Evolutionary conservation across 495 filamentous ascomycete species (phyloP), one percentile per base, ranked within the genome.

Genomic region (Neurospora sp.): DNA sequence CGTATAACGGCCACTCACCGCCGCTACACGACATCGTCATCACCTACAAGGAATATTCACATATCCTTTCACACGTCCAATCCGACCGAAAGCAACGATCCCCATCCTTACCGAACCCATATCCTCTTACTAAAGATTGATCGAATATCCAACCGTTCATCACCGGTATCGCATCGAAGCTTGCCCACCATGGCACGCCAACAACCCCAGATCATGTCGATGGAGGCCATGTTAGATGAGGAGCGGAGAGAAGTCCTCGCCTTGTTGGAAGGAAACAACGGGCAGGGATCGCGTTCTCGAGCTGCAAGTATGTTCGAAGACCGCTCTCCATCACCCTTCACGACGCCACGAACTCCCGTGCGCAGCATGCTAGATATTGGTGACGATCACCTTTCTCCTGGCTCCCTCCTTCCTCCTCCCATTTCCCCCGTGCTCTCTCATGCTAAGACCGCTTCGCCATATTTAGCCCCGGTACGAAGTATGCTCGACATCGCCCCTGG

Each of bases 141-240:
- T 65, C 53, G 27, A 65, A 65, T 35, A 65, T 18, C 2, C 53
- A 16, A 2, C 53, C 0, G n/a, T 27, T 7, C 27, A 18, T 35
- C 27, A 35, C 27, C 53, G 53, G 7, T 65, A 35, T 37, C 53
- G 27, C 53, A 65, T 37, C 53, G 10, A 65, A 35, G 69, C 37
- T 22, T 59, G 76, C 76, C 74, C 78, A 75, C 14, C 71, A 81
- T 81, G 79, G 73, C 80, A 38, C 72, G 72, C 8, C 76, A 78
- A 38, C 78, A 76, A 39, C 59, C 78, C 12, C 53, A 35, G 22
- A 18, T 31, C 53, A 86, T 86, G 90, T 92, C 91, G 74, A 86
- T 92, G 72, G 90, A 93, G 83, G 84, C 88, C 31, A 88, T 89
- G 70, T 84, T 92, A 65, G 90, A 93, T 77, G 89, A 93, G 81